Evolutionary conservation across 2,329 filamentous ascomycete genomes (phyloP).

Genomic region (Talaromyces sp.): DNA sequence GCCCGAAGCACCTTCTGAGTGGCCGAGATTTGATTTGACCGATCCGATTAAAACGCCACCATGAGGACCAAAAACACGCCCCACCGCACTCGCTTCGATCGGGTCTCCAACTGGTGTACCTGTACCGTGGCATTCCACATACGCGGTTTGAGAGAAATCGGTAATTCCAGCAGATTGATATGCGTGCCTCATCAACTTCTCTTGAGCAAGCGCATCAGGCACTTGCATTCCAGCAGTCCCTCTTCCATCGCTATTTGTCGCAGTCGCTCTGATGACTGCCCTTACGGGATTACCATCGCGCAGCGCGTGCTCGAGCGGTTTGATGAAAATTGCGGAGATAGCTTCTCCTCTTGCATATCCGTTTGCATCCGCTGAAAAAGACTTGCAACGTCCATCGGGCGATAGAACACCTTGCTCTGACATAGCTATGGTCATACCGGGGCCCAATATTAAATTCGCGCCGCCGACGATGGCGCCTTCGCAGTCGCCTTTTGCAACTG

Average conservation of each 20-base stretch:
- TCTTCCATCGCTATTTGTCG: conserved; percentile 26
- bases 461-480: conserved; percentile 35
- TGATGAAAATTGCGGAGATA: conserved; percentile 34
- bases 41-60: conserved; percentile 13
- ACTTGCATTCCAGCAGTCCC: not conserved
- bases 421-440: conserved; percentile 28
- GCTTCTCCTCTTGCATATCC: conserved; percentile 38
- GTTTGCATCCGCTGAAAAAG: conserved; percentile 30
- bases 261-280: conserved; percentile 30
- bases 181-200: conserved; percentile 2
- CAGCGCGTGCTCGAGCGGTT: conserved; percentile 30
- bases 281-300: conserved; percentile 31
- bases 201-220: conserved; percentile 2
- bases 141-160: conserved; percentile 11
- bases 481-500: conserved; percentile 16
- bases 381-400: conserved; percentile 26
- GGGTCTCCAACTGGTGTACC: conserved; percentile 17
- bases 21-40: conserved; percentile 48
- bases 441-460: conserved; percentile 35
- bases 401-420: conserved; percentile 38
- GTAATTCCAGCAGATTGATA: conserved; percentile 9
- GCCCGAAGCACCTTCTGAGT: conserved; percentile 50
- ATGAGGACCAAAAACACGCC: conserved; percentile 4
- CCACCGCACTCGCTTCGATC: conserved; percentile 9
- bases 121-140: conserved; percentile 22